These are phyloP conservation scores for Trichoderma parareesei DNA, from an alignment of 495 filamentous ascomycete species.

Conservation along the genomic window DNA sequence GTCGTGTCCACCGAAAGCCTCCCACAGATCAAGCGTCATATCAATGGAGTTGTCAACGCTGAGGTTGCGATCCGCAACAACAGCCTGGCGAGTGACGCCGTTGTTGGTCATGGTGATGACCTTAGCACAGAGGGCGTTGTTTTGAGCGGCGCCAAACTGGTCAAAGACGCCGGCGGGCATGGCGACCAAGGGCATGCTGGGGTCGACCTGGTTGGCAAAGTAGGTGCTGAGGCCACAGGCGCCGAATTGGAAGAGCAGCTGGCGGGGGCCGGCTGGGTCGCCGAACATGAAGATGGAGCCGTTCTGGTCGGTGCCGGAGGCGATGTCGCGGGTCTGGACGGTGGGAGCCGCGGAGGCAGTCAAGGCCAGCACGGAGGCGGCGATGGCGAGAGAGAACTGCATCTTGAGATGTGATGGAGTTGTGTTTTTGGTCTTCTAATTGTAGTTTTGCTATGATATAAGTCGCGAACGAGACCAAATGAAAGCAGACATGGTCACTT, in stretches of 20 bases:
- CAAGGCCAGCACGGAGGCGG: not conserved
- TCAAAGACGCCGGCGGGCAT: not conserved
- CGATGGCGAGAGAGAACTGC: slow-evolving; percentile 7
- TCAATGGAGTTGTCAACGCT: not conserved
- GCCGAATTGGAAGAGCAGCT: not conserved
- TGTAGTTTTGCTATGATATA: not conserved
- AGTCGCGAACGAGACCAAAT: not conserved
- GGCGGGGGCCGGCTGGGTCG: not conserved
- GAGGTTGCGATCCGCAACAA: not conserved
- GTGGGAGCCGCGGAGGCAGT: not conserved
- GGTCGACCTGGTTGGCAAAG: not conserved
- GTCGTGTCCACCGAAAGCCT: not conserved
- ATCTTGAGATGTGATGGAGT: not conserved
- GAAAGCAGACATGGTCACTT: not conserved
- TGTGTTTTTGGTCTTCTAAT: not conserved
- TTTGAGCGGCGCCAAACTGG: not conserved
- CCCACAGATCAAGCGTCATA: not conserved
- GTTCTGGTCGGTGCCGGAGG: not conserved
- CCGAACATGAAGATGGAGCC: not conserved
- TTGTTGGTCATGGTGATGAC: not conserved
- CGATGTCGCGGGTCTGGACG: not conserved
- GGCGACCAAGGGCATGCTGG: not conserved
- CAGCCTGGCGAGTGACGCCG: not conserved
- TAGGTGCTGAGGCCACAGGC: slow-evolving; percentile 1
- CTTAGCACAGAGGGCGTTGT: not conserved